Base-by-base conservation (phyloP, 768 basidiomycete species). In the Sarcomyxa edulis region DNA sequence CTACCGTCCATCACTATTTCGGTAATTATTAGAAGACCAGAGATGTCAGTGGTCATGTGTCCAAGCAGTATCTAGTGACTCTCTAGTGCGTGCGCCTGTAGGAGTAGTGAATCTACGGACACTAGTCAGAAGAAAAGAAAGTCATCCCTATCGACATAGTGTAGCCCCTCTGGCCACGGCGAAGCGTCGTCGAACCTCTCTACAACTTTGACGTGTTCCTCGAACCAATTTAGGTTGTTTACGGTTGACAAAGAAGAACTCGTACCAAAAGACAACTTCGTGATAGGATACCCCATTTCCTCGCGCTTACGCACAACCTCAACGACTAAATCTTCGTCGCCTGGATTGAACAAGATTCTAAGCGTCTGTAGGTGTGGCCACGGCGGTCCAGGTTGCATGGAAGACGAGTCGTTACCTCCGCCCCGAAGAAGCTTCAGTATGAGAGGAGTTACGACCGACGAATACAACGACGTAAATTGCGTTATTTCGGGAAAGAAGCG, bases 341-440 rank as follows among this genome's bases (percentile, higher is more conserved):
- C 44, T 7, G 45, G 43, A 36, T 63, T 51, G 28, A 59, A 48
- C 6, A 56, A 43, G 24, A 68, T 53, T n/a, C 56, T 50, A 20
- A 68, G 44, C 0, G 55, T 59, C 12, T 49, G 46, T 20, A 69
- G 46, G 10, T 38, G 43, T 21, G 68, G 65, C 67, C 69, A 71
- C 5, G 59, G 60, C 5, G 51, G 40, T 8, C 35, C 38, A 3
- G 11, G 31, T 26, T 9, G 15, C n/a, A n/a, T n/a, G n/a, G n/a
- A n/a, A n/a, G n/a, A n/a, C n/a, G n/a, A n/a, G n/a, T n/a, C n/a
- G n/a, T 14, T 18, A 30, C 18, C 32, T 34, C 11, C 32, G 39
- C 12, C 52, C 47, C 10, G 40, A 26, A 64, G 47, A n/a, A 61
- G 40, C 21, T 46, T 47, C 24, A 65, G 46, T 23, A 68, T 35